Evolutionary conservation across 1,139 yeast species (phyloP).

Genomic region (Groenewaldozyma auringiensis): DNA sequence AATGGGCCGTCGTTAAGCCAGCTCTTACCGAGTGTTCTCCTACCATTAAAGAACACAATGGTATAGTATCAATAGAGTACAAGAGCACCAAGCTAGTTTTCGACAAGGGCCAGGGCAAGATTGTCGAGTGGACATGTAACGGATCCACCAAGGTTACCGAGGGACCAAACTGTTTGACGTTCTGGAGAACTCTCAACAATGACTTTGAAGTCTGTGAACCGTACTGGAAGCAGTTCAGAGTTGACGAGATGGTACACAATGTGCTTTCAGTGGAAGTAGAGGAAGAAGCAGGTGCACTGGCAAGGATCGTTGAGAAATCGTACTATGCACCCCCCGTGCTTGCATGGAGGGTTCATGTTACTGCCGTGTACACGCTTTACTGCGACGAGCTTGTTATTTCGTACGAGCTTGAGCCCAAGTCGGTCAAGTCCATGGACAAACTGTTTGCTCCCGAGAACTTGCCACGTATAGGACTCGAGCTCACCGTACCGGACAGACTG

Average conservation of each 20-base stretch:
- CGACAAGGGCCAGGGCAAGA: conserved; percentile 14
- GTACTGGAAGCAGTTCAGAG: conserved; percentile 19
- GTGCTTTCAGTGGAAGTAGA: conserved; percentile 7
- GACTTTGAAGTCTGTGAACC: conserved; percentile 21
- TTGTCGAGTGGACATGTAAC: conserved; percentile 16
- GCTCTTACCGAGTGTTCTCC: neutral
- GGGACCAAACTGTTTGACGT: conserved; percentile 18
- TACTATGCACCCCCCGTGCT: conserved; percentile 17
- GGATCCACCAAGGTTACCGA: conserved; percentile 12
- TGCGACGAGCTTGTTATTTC: conserved; percentile 6
- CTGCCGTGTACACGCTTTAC: conserved; percentile 10
- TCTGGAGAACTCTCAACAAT: conserved; percentile 30
- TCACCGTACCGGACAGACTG: conserved; percentile 14
- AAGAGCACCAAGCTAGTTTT: conserved; percentile 9
- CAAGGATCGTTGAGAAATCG: conserved; percentile 5
- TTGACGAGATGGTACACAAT: conserved; percentile 13
- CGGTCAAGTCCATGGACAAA: conserved; percentile 4
- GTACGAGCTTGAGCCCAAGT: conserved; percentile 8
- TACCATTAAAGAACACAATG: neutral
- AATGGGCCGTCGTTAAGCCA: neutral
- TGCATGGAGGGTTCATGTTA: conserved; percentile 14
- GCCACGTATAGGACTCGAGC: conserved; percentile 25
- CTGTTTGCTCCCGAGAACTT: conserved; percentile 11
- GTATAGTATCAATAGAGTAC: neutral
- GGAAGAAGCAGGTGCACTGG: conserved; percentile 1